Base-by-base conservation (phyloP, 2,329 filamentous ascomycete genomes). In the Neocatenulostroma microsporum region DNA sequence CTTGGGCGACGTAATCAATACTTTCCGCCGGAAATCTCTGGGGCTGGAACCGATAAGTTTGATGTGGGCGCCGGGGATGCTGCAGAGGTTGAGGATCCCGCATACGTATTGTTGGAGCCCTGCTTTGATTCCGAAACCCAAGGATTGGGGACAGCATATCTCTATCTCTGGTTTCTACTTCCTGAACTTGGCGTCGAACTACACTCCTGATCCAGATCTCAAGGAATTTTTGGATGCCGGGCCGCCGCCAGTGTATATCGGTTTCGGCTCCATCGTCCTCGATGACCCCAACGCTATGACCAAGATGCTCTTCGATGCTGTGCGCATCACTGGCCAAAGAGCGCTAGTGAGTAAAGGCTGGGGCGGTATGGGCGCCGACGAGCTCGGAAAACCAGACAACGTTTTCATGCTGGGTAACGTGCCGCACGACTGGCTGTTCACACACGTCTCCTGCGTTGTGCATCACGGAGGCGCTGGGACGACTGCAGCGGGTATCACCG, bases 51-150 rank as follows among this genome's bases (percentile, higher is more conserved):
- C 30, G 11, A 19, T 44, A 4, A 26, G 21, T 26, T 19, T 27
- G 5, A 78, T 91, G 30, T 88, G 80, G 72, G 87, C 82, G 1
- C 84, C 86, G 5, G 82, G 80, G 5, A 72, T 93, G 54, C 66
- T 89, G 7, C 77, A 74, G 23, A 77, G 84, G 13, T 65, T 94
- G 15, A 75, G 74, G 32, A 73, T 94, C 12, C 85, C 87, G 1
- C 84, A 83, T 50, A 93, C 88, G 0, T 95, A 94, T 54, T 89
- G 86, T 60, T 94, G 87, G 86, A 86, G 83, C 0, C 80, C 82
- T 0, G 73, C 81, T 1, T 62, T 88, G 36, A 82, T 86, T 12
- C 74, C 79, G 0, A 85, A 84, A 49, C 82, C 84, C 1, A 69
- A 69, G 21, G 84, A 88, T 56, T 89, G 84, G 84, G 27, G n/a